Conservation (phyloP, 1,284 basidiomycete genomes). For the Trametes polyzona region DNA sequence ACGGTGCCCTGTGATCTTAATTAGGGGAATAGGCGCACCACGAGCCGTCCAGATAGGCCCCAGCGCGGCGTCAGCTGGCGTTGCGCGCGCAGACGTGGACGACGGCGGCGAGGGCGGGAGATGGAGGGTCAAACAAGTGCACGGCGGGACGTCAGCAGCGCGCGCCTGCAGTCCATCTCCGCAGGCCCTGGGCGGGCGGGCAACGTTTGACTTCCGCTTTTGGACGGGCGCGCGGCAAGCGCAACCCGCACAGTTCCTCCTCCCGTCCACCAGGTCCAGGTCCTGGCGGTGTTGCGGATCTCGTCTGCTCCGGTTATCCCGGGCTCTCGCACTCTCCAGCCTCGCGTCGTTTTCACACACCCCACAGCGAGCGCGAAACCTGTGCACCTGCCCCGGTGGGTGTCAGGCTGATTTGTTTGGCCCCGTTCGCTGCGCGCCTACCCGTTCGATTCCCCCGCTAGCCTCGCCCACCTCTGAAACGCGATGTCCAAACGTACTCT, state of each 20-base stretch:
- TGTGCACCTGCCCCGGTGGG: neutral
- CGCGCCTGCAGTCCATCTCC: neutral
- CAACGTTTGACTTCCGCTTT: constrained; percentile 9
- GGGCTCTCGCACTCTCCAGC: neutral
- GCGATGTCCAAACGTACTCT: constrained; percentile 36
- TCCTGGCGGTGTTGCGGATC: neutral
- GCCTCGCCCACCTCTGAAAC: neutral
- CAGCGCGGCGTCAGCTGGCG: neutral
- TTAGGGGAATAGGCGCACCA: constrained; percentile 21
- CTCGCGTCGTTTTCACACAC: neutral
- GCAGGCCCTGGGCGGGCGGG: neutral
- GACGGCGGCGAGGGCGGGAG: neutral
- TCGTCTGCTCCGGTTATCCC: constrained; percentile 2
- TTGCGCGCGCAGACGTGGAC: neutral
- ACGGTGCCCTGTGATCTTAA: constrained; percentile 23
- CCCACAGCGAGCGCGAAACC: neutral
- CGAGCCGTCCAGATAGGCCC: constrained; percentile 7
- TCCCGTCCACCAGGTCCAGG: neutral
- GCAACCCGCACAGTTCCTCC: neutral
- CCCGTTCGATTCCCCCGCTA: neutral
- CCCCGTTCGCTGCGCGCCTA: neutral
- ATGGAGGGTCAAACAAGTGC: neutral
- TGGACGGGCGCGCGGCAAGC: neutral
- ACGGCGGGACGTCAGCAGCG: neutral
- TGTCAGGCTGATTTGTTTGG: constrained; percentile 1